Evolutionary conservation across 371 early-diverging fungal genomes (phyloP).

Genomic region (Mortierella sp.): DNA sequence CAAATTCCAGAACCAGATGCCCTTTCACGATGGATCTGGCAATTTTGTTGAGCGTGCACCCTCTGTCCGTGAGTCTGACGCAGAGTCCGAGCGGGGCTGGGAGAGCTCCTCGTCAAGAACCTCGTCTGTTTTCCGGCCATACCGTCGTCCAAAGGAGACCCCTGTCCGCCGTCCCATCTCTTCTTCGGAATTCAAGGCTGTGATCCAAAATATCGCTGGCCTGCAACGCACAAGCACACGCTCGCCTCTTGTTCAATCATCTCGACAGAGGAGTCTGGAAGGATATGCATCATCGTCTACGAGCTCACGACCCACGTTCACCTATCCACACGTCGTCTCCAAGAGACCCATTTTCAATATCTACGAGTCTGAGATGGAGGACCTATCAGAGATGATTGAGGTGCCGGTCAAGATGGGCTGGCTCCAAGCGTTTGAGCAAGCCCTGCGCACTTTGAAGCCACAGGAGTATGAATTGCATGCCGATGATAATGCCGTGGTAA

Average conservation of each 20-base stretch:
- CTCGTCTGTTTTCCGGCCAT: slow-evolving; percentile 24
- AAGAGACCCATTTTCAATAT: slow-evolving; percentile 44
- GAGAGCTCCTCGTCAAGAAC: slow-evolving; percentile 36
- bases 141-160: not conserved
- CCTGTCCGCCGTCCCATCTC: slow-evolving; percentile 24
- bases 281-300: not conserved
- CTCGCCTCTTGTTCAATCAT: not conserved
- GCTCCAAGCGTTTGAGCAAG: slow-evolving; percentile 38
- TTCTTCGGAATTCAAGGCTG: slow-evolving; percentile 34
- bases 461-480: slow-evolving; percentile 8
- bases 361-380: slow-evolving; percentile 50
- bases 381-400: slow-evolving; percentile 33
- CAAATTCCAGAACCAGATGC: slow-evolving; percentile 52
- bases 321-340: slow-evolving; percentile 32
- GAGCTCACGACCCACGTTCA: slow-evolving; percentile 20
- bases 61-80: slow-evolving; percentile 29
- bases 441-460: slow-evolving; percentile 13
- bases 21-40: slow-evolving; percentile 52
- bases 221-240: slow-evolving; percentile 26
- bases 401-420: slow-evolving; percentile 32
- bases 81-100: slow-evolving; percentile 32
- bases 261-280: slow-evolving; percentile 22
- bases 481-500: slow-evolving; percentile 21
- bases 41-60: slow-evolving; percentile 31
- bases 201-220: slow-evolving; percentile 50